These are phyloP conservation scores for Pseudozyma sp. DNA, from an alignment of 1,284 basidiomycete species.

Conservation along the genomic window DNA sequence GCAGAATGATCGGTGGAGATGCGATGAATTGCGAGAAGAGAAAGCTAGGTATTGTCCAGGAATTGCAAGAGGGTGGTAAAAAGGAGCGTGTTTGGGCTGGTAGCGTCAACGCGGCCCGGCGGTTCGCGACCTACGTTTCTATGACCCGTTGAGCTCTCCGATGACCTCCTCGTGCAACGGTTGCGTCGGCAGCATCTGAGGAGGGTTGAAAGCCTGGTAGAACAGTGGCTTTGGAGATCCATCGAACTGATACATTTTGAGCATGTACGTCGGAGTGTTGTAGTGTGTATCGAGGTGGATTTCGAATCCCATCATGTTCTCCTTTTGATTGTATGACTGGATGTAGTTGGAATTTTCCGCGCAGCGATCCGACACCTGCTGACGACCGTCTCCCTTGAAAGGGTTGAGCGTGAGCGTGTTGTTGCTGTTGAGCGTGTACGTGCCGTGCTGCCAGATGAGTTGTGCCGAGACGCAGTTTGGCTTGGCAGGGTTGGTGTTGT, in stretches of 20 bases:
- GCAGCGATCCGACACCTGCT: slow-evolving; percentile 44
- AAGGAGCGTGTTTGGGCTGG: no score
- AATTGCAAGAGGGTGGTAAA: no score
- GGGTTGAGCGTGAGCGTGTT: slow-evolving; percentile 52
- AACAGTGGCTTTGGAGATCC: slow-evolving; percentile 54
- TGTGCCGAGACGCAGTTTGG: slow-evolving; percentile 64
- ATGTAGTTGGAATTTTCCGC: slow-evolving; percentile 48
- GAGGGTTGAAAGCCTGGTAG: slow-evolving; percentile 55
- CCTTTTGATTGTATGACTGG: slow-evolving; percentile 52
- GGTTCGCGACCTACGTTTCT: background rate
- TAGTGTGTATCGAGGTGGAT: slow-evolving; percentile 39
- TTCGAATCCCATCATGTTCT: slow-evolving; percentile 53
- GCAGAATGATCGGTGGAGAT: no score
- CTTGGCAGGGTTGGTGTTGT: slow-evolving; percentile 55
- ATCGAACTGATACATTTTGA: slow-evolving; percentile 56
- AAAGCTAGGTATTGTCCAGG: background rate
- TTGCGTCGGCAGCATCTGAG: slow-evolving; percentile 63
- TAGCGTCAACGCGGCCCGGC: background rate
- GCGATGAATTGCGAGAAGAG: background rate
- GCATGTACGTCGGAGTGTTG: slow-evolving; percentile 32
- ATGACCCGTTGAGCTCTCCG: slow-evolving; percentile 37
- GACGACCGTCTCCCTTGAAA: slow-evolving; percentile 59
- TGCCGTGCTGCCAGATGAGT: slow-evolving; percentile 67
- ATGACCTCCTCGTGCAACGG: slow-evolving; percentile 52
- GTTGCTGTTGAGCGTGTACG: slow-evolving; percentile 53